A percentile compares a stretch with the other conserved stretches of the same genome.
Conservation (phyloP, 1,139 yeast genomes). For the Kluyveromyces sp. region DNA sequence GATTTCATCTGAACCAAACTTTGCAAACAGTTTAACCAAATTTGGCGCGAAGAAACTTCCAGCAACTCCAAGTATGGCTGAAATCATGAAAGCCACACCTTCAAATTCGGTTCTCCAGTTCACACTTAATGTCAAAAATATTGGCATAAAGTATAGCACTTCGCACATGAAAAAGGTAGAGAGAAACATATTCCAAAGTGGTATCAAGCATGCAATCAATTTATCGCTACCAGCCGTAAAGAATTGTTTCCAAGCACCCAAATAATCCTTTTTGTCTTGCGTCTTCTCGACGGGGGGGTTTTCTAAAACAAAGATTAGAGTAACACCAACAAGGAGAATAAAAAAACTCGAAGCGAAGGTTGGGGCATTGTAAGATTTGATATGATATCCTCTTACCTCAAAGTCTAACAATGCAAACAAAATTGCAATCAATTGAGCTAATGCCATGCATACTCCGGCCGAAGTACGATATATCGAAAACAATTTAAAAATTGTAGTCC, state of each 20-base stretch:
- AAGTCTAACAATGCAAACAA: constrained; percentile 9
- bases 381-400: constrained; percentile 6
- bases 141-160: constrained; percentile 10
- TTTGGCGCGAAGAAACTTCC: constrained; percentile 12
- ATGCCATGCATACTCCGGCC: constrained; percentile 10
- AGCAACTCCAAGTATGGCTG: constrained; percentile 9
- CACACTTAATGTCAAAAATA: constrained; percentile 7
- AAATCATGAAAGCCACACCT: constrained; percentile 9
- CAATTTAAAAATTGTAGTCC: constrained; percentile 7
- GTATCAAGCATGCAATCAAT: constrained; percentile 6
- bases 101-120: constrained; percentile 9
- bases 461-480: constrained; percentile 10
- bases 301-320: constrained; percentile 6
- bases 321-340: constrained; percentile 6
- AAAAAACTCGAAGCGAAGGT: constrained; percentile 9
- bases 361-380: constrained; percentile 10
- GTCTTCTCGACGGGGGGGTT: constrained; percentile 3
- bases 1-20: background rate
- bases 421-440: constrained; percentile 9
- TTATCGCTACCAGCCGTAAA: constrained; percentile 2
- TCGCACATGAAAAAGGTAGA: constrained; percentile 11
- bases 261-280: background rate
- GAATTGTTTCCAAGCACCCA: constrained; percentile 7
- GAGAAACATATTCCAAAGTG: constrained; percentile 10
- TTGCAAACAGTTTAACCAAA: constrained; percentile 2